A percentile compares a stretch with the other conserved stretches of the same genome.
Conservation (phyloP, 768 basidiomycete species). For the Mrakia blollopis region DNA sequence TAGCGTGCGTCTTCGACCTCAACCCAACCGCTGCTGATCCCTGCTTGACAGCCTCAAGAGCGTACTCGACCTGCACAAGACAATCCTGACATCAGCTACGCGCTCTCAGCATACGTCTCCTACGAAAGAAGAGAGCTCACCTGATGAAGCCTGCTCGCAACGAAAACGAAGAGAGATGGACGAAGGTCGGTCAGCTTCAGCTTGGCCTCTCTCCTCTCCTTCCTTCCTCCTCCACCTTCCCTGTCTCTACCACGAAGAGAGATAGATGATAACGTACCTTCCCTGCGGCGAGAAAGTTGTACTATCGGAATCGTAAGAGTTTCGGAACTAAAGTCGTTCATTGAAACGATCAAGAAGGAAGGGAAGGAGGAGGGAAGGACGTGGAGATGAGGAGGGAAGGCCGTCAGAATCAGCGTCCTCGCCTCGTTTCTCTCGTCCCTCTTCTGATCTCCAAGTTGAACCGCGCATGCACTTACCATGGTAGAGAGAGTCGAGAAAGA, state of each 20-base stretch:
- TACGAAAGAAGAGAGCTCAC: constrained; percentile 18
- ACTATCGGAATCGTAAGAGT: constrained; percentile 98
- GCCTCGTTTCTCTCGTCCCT: not conserved
- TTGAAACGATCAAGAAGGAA: not conserved
- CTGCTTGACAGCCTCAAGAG: constrained; percentile 98
- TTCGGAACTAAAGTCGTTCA: constrained; percentile 50
- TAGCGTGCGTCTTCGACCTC: constrained; percentile 88
- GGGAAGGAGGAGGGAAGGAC: not conserved
- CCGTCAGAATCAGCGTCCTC: not conserved
- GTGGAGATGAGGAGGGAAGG: constrained; percentile 6
- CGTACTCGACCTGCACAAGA: constrained; percentile 85
- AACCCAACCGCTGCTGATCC: constrained; percentile 98
- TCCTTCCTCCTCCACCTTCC: too few relatives aligned
- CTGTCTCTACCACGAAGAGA: not conserved
- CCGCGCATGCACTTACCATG: not conserved
- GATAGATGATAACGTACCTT: constrained; percentile 50
- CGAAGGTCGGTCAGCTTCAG: not conserved
- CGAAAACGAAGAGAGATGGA: not conserved
- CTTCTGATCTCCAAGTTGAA: not conserved
- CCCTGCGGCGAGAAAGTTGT: constrained; percentile 50
- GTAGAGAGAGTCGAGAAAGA: too few relatives aligned
- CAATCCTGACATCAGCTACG: not conserved
- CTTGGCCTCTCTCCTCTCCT: not conserved
- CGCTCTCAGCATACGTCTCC: constrained; percentile 10
- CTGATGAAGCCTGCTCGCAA: constrained; percentile 61